Evolutionary conservation across 805 yeast species (phyloP).

Genomic region (Saccharomyces jurei): DNA sequence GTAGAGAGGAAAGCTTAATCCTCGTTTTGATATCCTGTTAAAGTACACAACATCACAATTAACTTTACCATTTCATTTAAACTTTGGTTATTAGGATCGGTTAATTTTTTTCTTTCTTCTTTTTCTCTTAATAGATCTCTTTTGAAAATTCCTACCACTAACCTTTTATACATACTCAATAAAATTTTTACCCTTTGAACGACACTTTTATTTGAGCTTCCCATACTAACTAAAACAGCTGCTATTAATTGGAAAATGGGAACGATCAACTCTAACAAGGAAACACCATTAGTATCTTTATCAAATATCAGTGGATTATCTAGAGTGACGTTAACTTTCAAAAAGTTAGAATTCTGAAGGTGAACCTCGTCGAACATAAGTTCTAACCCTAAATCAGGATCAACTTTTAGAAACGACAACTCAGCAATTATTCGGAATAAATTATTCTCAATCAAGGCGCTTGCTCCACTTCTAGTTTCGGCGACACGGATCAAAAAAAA

Average conservation of each 20-base stretch:
- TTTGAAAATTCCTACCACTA: constrained; percentile 56
- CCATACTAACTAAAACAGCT: constrained; percentile 64
- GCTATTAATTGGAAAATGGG: constrained; percentile 68
- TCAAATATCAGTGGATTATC: constrained; percentile 42
- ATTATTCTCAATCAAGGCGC: constrained; percentile 64
- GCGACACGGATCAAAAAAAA: constrained; percentile 68
- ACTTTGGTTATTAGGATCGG: constrained; percentile 15
- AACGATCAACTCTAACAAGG: constrained; percentile 58
- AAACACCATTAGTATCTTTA: constrained; percentile 31
- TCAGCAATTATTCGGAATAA: constrained; percentile 54
- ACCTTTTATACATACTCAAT: constrained; percentile 42
- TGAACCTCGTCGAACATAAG: constrained; percentile 36
- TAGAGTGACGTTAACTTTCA: constrained; percentile 40
- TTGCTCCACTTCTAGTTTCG: constrained; percentile 70
- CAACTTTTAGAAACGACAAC: constrained; percentile 51
- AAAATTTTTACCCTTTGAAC: constrained; percentile 45
- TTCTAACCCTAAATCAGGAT: constrained; percentile 72
- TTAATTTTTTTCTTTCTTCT: constrained; percentile 21
- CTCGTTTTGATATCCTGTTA: constrained; percentile 38
- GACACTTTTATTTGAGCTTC: constrained; percentile 61
- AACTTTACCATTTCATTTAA: constrained; percentile 47
- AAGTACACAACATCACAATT: constrained; percentile 45
- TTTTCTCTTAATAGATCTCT: constrained; percentile 39
- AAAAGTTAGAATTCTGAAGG: constrained; percentile 26
- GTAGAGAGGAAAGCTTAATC: constrained; percentile 3